phyloP scores from a whole-genome alignment of 140 eudicot genomes.

The Anethum foeniculum region DNA sequence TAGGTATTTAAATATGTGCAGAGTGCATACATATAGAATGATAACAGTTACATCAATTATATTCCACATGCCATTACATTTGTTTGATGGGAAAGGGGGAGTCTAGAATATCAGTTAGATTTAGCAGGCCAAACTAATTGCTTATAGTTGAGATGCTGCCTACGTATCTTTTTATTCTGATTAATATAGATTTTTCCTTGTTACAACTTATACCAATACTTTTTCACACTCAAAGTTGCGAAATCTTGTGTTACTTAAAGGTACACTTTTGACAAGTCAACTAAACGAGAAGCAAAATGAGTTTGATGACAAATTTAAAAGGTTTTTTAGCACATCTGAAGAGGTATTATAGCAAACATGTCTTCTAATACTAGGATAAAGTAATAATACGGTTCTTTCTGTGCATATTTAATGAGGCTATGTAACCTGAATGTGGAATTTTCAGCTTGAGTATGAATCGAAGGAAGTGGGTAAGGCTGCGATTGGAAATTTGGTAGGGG shows the following conservation, averaged over 20 bases:
- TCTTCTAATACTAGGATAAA: not conserved
- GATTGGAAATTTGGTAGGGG: constrained; percentile 10
- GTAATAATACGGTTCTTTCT: not conserved
- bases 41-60: not conserved
- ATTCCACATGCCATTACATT: not conserved
- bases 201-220: not conserved
- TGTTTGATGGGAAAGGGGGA: not conserved
- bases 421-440: not conserved
- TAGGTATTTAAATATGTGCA: not conserved
- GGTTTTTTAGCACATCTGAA: constrained; percentile 43
- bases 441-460: constrained; percentile 4
- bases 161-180: not conserved
- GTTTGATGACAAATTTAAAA: constrained; percentile 59
- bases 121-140: not conserved
- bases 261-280: constrained; percentile 49
- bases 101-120: not conserved
- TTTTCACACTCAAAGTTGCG: not conserved
- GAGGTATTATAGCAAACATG: constrained; percentile 6
- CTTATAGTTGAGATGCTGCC: not conserved
- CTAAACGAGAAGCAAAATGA: constrained; percentile 52
- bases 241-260: constrained; percentile 30
- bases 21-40: not conserved
- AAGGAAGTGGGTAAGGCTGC: constrained; percentile 13
- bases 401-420: not conserved
- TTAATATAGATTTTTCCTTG: not conserved